Base-by-base conservation (phyloP, 495 filamentous ascomycete species). In the Aspergillus haitiensis region DNA sequence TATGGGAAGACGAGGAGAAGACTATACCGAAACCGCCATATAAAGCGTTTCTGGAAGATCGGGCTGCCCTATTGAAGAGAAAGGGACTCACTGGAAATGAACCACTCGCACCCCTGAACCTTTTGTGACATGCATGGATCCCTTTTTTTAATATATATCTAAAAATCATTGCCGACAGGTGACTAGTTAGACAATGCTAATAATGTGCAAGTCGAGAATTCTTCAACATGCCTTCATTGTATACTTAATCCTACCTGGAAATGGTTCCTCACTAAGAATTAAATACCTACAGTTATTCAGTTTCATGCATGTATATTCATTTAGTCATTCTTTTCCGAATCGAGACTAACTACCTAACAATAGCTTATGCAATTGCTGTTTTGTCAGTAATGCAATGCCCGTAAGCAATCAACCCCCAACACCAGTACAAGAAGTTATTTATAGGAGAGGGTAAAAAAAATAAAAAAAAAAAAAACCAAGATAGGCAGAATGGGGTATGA, bases 1-100 rank as follows among this genome's bases (percentile, higher is more conserved):
- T 77, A 21, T 77, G 70, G 73, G 66, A 68, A 58, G 64, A 72
- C 48, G 52, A 60, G 47, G 64, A 63, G 2, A 57, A 47, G 34
- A 72, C 53, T 45, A 48, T 70, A 27, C 71, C 71, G 49, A 76
- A 72, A 61, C 12, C 59, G 37, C 39, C 52, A 37, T 71, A 75
- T 44, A 50, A 64, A 54, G 63, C 62, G 42, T 75, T 56, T 66
- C 48, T 76, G 16, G 56, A 72, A n/a, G 55, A 65, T 11, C 55
- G 69, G 31, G 67, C 63, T 5, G 54, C 44, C 21, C 52, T 45
- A 32, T 59, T 72, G 18, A 54, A 66, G 59, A 55, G 48, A 31
- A 64, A 50, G 34, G 67, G 70, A 8, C 56, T 70, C 37, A 69
- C 67, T 2, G 70, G 70, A 7, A 60, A 69, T 61, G 70, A 72